Evolutionary conservation across 108 stramenopile species (phyloP).

Genomic region (Cylindrotheca closterium): DNA sequence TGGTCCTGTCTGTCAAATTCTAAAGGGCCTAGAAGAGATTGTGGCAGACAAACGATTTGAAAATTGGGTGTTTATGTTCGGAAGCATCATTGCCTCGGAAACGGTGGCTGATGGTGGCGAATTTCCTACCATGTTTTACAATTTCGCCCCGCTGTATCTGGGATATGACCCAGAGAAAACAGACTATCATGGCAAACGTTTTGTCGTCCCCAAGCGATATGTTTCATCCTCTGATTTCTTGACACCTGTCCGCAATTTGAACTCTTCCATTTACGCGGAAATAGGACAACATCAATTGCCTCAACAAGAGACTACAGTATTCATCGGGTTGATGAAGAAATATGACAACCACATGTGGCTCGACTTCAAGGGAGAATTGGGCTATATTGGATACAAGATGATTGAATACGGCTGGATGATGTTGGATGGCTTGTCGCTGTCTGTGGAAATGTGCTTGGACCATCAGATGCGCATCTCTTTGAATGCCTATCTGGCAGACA

Average conservation of each 20-base stretch:
- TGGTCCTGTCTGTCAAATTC: slow-evolving; percentile 57
- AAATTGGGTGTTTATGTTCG: slow-evolving; percentile 76
- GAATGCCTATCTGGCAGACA: slow-evolving; percentile 55
- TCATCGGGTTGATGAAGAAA: background rate
- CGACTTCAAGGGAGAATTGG: slow-evolving; percentile 55
- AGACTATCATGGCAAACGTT: slow-evolving; percentile 51
- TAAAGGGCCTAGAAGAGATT: slow-evolving; percentile 54
- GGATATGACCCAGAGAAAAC: slow-evolving; percentile 60
- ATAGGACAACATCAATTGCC: slow-evolving; percentile 24
- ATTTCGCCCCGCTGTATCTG: slow-evolving; percentile 69
- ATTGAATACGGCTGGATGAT: slow-evolving; percentile 72
- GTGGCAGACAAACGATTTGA: slow-evolving; percentile 55
- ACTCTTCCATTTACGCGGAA: slow-evolving; percentile 39
- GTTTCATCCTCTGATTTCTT: slow-evolving; percentile 64
- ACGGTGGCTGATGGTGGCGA: slow-evolving; percentile 34
- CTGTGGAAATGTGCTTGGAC: slow-evolving; percentile 62
- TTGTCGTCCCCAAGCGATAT: slow-evolving; percentile 72
- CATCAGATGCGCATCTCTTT: slow-evolving; percentile 49
- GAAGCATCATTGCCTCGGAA: slow-evolving; percentile 59
- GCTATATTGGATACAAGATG: slow-evolving; percentile 54
- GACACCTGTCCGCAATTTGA: slow-evolving; percentile 49
- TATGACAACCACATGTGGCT: slow-evolving; percentile 58
- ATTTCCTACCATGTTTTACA: slow-evolving; percentile 64
- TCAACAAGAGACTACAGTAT: slow-evolving; percentile 1
- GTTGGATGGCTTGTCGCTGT: slow-evolving; percentile 52